phyloP scores from a whole-genome alignment of 2,329 filamentous ascomycete genomes.

The Colletotrichum filicis region DNA sequence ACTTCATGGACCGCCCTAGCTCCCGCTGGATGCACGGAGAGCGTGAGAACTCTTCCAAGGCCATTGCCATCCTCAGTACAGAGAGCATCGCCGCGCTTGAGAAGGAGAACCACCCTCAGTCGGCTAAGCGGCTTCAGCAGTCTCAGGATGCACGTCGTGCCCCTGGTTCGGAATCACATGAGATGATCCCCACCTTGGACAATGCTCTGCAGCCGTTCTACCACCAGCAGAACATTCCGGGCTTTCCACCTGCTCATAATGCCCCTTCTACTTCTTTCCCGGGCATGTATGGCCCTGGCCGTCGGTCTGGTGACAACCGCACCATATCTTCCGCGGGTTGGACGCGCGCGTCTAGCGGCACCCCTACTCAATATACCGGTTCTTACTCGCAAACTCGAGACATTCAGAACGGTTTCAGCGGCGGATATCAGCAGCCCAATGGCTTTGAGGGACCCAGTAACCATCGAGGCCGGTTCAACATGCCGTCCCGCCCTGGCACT shows the following conservation, averaged over 20 bases:
- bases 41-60: constrained; percentile 8
- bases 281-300: constrained; percentile 12
- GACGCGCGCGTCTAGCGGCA: constrained; percentile 13
- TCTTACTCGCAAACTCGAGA: constrained; percentile 23
- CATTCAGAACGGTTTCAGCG: background rate
- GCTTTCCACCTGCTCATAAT: constrained; percentile 1
- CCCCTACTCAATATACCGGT: background rate
- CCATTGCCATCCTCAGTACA: constrained; percentile 15
- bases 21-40: constrained; percentile 27
- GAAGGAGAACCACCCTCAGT: constrained; percentile 12
- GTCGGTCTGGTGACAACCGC: constrained; percentile 15
- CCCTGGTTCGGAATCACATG: background rate
- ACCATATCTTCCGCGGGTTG: constrained; percentile 30
- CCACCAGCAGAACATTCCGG: constrained; percentile 7
- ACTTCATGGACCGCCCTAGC: constrained; percentile 18
- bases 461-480: background rate
- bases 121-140: background rate
- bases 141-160: background rate
- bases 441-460: background rate
- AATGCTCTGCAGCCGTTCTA: constrained; percentile 27
- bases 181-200: constrained; percentile 7
- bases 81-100: constrained; percentile 32
- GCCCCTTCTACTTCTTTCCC: constrained; percentile 15
- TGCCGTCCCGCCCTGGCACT: constrained; percentile 24
- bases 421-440: constrained; percentile 11